Percentiles rank a stretch among this genome's conserved stretches.
Conservation (phyloP, 1,284 basidiomycete species). For the Singerocomus inundabilis region DNA sequence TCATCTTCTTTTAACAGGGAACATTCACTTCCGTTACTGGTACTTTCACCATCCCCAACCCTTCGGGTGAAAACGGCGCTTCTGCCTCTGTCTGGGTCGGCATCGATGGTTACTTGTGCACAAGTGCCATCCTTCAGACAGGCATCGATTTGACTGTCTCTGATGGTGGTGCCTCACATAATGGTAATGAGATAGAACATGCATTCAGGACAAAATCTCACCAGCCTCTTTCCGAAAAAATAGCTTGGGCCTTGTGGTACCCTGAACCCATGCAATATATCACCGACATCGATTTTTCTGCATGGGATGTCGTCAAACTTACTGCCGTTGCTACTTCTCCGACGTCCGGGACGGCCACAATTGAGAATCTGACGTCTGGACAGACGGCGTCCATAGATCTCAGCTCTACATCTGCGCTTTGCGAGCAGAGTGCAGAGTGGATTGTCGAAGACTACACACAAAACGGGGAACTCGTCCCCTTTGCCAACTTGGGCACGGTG, state of each 20-base stretch:
- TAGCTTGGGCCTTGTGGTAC: slow-evolving; percentile 8
- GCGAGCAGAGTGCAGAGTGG: slow-evolving; percentile 8
- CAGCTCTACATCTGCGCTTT: slow-evolving; percentile 1
- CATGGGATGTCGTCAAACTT: slow-evolving; percentile 4
- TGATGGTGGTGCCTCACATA: background rate
- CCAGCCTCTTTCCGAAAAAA: background rate
- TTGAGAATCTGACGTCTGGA: slow-evolving; percentile 8
- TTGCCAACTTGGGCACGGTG: slow-evolving; percentile 4
- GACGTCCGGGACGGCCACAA: background rate
- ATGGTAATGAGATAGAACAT: background rate
- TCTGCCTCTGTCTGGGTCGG: slow-evolving; percentile 10
- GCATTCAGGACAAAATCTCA: background rate
- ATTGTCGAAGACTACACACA: slow-evolving; percentile 10
- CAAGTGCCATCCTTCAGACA: slow-evolving; percentile 2
- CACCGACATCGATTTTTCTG: slow-evolving; percentile 3
- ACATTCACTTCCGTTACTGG: slow-evolving; percentile 3
- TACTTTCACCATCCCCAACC: slow-evolving; percentile 4
- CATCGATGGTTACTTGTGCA: slow-evolving; percentile 9
- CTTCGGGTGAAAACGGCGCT: background rate
- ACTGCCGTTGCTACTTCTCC: background rate
- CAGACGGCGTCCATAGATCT: background rate
- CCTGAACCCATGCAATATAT: background rate
- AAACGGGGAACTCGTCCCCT: background rate
- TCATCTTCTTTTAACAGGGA: background rate
- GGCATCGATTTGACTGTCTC: slow-evolving; percentile 2